phyloP scores from a whole-genome alignment of 2,329 filamentous ascomycete genomes.

The Colletotrichum noveboracense region DNA sequence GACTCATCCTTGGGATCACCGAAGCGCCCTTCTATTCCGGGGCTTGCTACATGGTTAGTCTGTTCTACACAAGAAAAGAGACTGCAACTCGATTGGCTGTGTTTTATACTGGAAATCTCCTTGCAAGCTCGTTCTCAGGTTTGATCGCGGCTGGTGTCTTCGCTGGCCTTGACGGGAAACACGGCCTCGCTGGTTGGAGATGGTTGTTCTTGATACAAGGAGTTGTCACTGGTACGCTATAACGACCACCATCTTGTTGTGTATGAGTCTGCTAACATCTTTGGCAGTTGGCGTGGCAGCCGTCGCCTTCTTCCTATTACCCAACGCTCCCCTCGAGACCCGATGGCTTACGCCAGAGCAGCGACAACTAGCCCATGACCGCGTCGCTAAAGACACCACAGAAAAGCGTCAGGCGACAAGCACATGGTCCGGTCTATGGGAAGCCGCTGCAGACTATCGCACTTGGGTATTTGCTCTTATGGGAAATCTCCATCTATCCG shows the following conservation, averaged over 20 bases:
- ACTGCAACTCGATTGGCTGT: conserved; percentile 40
- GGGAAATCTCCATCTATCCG: conserved; percentile 55
- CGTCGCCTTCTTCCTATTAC: background rate
- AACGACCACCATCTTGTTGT: rapidly evolving
- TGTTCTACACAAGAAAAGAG: conserved; percentile 21
- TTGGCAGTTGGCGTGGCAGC: conserved; percentile 26
- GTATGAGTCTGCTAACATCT: background rate
- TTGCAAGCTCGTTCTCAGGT: conserved; percentile 49
- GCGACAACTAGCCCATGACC: conserved; percentile 39
- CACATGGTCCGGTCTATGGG: conserved; percentile 45
- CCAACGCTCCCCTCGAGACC: conserved; percentile 39
- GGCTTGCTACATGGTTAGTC: conserved; percentile 18
- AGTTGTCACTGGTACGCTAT: background rate
- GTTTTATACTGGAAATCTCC: conserved; percentile 49
- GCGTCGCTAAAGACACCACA: conserved; percentile 30
- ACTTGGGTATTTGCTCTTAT: conserved; percentile 55
- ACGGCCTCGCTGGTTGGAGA: conserved; percentile 44
- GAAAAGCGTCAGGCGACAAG: conserved; percentile 44
- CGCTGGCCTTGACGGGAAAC: conserved; percentile 43
- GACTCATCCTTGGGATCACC: conserved; percentile 14
- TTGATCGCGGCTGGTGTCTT: conserved; percentile 49
- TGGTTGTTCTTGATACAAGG: conserved; percentile 31
- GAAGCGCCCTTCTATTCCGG: conserved; percentile 21
- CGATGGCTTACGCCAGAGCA: conserved; percentile 45
- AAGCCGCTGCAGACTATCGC: conserved; percentile 48